A percentile compares a stretch with the other conserved stretches of the same genome.
Conservation (phyloP, 202 grass and related monocot species). For the Digitaria exilis region DNA sequence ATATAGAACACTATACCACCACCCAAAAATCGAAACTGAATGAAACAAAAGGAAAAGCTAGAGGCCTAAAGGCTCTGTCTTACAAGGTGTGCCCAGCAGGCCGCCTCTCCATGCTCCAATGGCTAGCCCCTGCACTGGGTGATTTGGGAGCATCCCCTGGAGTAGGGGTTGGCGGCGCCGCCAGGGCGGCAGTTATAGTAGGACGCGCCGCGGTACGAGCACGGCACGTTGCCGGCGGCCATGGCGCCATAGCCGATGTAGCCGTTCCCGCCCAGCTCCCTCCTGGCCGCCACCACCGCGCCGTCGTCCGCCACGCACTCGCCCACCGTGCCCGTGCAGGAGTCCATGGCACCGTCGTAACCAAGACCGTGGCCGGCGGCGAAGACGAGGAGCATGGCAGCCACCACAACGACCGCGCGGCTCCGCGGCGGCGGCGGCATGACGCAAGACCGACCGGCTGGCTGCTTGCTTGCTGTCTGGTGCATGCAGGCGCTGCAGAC, state of each 20-base stretch:
- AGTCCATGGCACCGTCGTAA: too few relatives aligned
- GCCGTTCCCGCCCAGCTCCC: conserved; percentile 28
- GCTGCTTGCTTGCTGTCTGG: neutral
- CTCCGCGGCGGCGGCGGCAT: conserved; percentile 1
- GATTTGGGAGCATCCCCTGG: conserved; percentile 72
- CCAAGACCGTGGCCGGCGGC: too few relatives aligned
- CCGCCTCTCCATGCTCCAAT: neutral
- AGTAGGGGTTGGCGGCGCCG: conserved; percentile 67
- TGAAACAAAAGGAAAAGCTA: too few relatives aligned
- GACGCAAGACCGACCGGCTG: too few relatives aligned
- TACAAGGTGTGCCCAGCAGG: conserved; percentile 10
- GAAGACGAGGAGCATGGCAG: neutral
- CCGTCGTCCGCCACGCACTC: too few relatives aligned
- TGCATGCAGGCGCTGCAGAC: neutral
- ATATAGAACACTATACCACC: neutral
- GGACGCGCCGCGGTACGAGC: conserved; percentile 66
- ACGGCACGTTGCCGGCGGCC: conserved; percentile 42
- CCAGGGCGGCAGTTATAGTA: conserved; percentile 83
- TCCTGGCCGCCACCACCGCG: conserved; percentile 21
- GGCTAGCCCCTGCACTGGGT: conserved; percentile 58
- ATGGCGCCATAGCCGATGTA: conserved; percentile 73
- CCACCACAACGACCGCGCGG: neutral
- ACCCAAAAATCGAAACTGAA: neutral
- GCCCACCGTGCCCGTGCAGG: conserved; percentile 11
- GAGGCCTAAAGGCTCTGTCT: neutral